phyloP scores from a whole-genome alignment of 139 green algal genomes.

The Tetraselmis chui region DNA sequence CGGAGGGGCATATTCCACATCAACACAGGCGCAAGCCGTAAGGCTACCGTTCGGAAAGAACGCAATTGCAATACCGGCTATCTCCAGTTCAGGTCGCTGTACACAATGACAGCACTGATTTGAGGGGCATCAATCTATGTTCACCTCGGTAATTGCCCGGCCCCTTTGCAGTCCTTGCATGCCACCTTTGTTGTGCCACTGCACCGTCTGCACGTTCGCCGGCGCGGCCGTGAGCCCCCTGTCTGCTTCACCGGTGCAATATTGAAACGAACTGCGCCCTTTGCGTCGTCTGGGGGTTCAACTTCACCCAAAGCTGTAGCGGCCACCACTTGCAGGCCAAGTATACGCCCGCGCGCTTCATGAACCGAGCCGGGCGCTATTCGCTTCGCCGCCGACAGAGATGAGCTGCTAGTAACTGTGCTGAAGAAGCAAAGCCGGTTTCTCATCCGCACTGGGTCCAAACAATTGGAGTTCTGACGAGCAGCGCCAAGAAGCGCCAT shows the following conservation, averaged over 20 bases:
- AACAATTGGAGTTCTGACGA: no score
- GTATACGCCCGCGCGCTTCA: no score
- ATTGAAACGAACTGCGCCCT: neutral
- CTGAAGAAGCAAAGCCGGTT: no score
- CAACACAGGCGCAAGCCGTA: neutral
- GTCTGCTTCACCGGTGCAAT: neutral
- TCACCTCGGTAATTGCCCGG: neutral
- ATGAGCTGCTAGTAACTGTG: no score
- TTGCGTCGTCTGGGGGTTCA: no score
- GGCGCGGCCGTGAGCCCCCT: neutral
- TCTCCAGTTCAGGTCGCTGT: neutral
- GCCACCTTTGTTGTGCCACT: neutral
- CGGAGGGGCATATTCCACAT: no score
- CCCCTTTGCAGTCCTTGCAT: neutral
- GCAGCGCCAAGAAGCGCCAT: no score
- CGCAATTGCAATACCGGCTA: slow-evolving; percentile 25
- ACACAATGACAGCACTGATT: neutral
- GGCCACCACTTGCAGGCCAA: no score
- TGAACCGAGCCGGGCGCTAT: no score
- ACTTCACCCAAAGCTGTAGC: no score
- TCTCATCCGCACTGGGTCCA: no score
- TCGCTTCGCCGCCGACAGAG: no score
- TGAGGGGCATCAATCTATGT: neutral
- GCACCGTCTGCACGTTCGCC: neutral
- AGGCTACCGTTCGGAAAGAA: slow-evolving; percentile 17